Base-by-base conservation (phyloP, 495 filamentous ascomycete species). In the Glutinoglossum americanum region DNA sequence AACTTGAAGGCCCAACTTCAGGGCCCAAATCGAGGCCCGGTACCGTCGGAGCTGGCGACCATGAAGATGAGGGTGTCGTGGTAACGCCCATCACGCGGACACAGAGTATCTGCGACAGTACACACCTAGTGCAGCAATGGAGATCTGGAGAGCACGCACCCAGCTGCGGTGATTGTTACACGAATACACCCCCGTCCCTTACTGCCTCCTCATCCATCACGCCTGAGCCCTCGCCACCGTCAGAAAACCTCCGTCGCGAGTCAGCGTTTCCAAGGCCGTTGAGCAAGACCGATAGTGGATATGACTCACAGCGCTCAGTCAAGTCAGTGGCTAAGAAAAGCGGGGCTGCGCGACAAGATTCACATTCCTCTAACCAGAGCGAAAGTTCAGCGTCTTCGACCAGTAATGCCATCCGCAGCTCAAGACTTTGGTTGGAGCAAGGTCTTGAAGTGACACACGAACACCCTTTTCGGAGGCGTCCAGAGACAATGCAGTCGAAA, bases 251-350 rank as follows among this genome's bases (percentile, higher is more conserved):
- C 1, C 13, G 11, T 41, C 21, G 54, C 32, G n/a, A 28, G 17
- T 21, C 54, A 17, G 17, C 11, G 48, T 1, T n/a, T 15, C n/a
- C 56, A 13, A 33, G 23, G 11, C 26, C 39, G 7, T 33, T 55
- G 30, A 39, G 28, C 15, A 59, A 59, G 26, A 32, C 35, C 1
- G 59, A 60, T 33, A 60, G 59, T 57, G 59, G 59, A 25, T 60
- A 60, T 27, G 37, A 41, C 21, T 60, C 59, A 19, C 23, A 32
- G 19, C 15, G n/a, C 19, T 60, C 59, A 26, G 55, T 60, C 23
- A 25, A 26, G 30, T 59, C 57, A 3, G 37, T 56, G 19, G 21
- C 32, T 15, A 37, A 10, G 32, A n/a, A 23, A 15, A 27, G 25
- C 54, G 28, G 8, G 23, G 1, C 1, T 32, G 13, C 15, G 7